Evolutionary conservation across 176 grass and related monocot species (phyloP), one percentile per base, ranked within the genome.

Genomic region (Eleusine indica): DNA sequence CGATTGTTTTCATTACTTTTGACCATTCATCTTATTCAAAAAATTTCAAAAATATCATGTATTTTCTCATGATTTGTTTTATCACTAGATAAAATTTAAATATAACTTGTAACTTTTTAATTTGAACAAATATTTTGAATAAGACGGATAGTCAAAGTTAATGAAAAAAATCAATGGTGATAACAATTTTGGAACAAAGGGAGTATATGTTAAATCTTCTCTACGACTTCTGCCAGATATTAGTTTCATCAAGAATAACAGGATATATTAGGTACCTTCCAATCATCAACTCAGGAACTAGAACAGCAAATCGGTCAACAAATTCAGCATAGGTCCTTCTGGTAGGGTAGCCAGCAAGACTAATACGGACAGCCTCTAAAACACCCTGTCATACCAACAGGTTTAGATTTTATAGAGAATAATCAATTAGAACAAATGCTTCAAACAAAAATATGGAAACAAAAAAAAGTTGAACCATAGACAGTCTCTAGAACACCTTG

Each of bases 291-390:
- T 96, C 91, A 29, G 91, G 96, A 78, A 85, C 87, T 30, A 99
- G 85, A 86, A 99, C 82, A n/a, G 93, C 87, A 88, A 99, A 99
- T 18, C 96, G 93, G 76, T 99, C 93, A 28, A 96, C 78, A 94
- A 99, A 99, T 87, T 99, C 96, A 87, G 90, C 89, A 80, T 96
- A 99, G 85, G 91, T 92, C 64, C 93, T 90, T 87, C 96, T 85
- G 85, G 96, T 99, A 86, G 96, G 96, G 81, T 99, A 99, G 44
- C 96, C 96, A 80, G 96, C 96, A 83, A 99, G 96, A 87, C 96
- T 99, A 80, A 99, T 99, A 82, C 96, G 89, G 82, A 99, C 96
- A 44, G 96, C 93, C 89, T 99, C 96, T 83, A 99, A 84, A 80
- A 99, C 96, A 90, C 96, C 96, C 96, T 99, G 83, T 21, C 75